Evolutionary conservation across 345 rosid genomes (phyloP), one percentile per base, ranked within the genome.

Genomic region (Raphanus sativus): DNA sequence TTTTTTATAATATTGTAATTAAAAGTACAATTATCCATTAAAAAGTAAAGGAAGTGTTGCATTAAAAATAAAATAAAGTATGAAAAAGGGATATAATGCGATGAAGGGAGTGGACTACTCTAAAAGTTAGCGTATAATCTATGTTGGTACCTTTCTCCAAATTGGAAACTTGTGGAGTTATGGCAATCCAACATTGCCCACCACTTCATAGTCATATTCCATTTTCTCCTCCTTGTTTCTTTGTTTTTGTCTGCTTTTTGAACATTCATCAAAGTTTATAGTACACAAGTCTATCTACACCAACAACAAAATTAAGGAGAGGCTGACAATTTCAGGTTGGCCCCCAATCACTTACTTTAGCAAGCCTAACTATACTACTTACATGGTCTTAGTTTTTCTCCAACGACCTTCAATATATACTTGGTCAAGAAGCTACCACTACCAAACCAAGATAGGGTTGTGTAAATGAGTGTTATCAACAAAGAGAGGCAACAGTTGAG

Each of bases 161-260:
- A 15, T 33, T 4, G 33, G 48, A 64, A 72, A 58, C 69, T 67
- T 78, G 77, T 78, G 77, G 81, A 71, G 70, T 72, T 78, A 26
- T 42, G 26, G 68, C 52, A 72, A 65, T 62, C 75, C 81, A 78
- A 33, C 62, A 48, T 38, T 30, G 32, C 56, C 81, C 77, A 71
- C 77, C 26, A 78, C 58, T 61, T 30, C 76, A 52, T 55, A 55
- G 81, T 78, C 81, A 78, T 72, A 77, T 78, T 72, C 81, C 81
- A 78, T 65, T 50, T 55, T 33, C 45, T 72, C 68, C 5, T 42
- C 62, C 63, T 66, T 9, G 4, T 24, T 21, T n/a, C 62, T 30
- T 62, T 52, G 26, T 63, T 26, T 25, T 48, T 69, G 12, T 62
- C 38, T 77, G 2, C 50, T 13, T 62, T 33, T 36, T 4, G 2